Evolutionary conservation across 164 flowering plant genomes (phyloP).

Genomic region (Stephania yunnanensis): DNA sequence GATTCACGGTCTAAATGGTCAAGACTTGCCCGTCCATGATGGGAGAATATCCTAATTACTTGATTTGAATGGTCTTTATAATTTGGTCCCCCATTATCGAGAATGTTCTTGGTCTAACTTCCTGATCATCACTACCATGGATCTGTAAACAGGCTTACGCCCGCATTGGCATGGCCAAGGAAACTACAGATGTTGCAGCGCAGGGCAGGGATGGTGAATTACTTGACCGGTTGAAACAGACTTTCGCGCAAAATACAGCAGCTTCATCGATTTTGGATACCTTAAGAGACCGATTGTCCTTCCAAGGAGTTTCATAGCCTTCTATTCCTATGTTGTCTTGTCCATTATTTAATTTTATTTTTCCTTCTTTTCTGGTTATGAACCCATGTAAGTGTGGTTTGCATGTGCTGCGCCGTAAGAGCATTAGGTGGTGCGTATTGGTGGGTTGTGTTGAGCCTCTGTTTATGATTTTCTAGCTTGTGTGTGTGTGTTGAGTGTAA

Average conservation of each 20-base stretch:
- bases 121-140: neutral
- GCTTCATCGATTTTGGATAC: conserved; percentile 91
- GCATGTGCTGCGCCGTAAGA: neutral
- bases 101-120: neutral
- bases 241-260: conserved; percentile 76
- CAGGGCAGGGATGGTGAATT: conserved; percentile 92
- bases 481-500: neutral
- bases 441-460: neutral
- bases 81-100: no score
- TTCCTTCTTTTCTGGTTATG: neutral
- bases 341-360: neutral
- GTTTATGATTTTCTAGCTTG: neutral
- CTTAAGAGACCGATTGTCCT: conserved; percentile 55
- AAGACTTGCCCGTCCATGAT: no score
- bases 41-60: neutral
- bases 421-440: neutral
- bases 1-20: no score
- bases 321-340: neutral
- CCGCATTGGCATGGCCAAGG: conserved; percentile 93
- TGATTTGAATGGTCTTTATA: neutral
- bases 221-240: conserved; percentile 67
- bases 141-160: conserved; percentile 62
- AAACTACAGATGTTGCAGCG: conserved; percentile 97
- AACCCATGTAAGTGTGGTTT: neutral
- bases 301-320: conserved; percentile 61